These are phyloP conservation scores for Magnaporthiopsis incrustans DNA, from an alignment of 2,329 filamentous ascomycete genomes.

Conservation along the genomic window DNA sequence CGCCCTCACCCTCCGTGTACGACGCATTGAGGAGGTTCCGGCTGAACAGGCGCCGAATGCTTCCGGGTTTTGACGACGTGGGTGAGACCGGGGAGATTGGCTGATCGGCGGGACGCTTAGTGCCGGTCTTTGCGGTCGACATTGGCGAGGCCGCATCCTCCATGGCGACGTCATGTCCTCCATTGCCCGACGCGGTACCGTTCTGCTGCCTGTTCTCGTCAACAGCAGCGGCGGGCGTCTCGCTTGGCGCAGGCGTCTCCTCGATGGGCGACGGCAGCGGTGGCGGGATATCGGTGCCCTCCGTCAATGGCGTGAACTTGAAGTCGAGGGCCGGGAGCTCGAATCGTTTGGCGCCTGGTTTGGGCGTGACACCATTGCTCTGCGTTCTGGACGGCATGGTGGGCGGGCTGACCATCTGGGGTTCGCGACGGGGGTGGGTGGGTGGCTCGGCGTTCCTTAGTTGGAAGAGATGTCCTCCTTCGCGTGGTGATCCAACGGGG, in stretches of 20 bases:
- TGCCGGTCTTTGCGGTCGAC: constrained; percentile 25
- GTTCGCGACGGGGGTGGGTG: not conserved
- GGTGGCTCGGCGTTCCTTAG: not conserved
- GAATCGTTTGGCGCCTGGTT: constrained; percentile 28
- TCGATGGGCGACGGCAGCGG: constrained; percentile 46
- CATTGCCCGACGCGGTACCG: constrained; percentile 26
- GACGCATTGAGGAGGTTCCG: constrained; percentile 45
- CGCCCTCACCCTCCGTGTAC: constrained; percentile 40
- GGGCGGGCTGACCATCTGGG: not conserved
- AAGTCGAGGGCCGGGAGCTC: constrained; percentile 51
- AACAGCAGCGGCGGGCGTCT: constrained; percentile 28
- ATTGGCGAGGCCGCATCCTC: constrained; percentile 8
- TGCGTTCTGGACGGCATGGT: constrained; percentile 21
- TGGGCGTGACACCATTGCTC: constrained; percentile 12
- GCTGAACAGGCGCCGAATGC: constrained; percentile 50
- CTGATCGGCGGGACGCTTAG: constrained; percentile 40
- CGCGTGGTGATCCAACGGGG: not conserved
- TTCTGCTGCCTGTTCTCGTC: constrained; percentile 15
- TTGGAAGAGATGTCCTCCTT: not conserved
- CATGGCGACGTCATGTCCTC: constrained; percentile 27
- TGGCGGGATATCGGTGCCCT: constrained; percentile 53
- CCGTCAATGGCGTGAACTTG: constrained; percentile 51
- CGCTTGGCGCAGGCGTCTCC: constrained; percentile 36
- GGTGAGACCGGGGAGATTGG: constrained; percentile 44
- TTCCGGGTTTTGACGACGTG: constrained; percentile 44